Conservation (phyloP, 2,329 filamentous ascomycete species). For the Talaromyces sp. region DNA sequence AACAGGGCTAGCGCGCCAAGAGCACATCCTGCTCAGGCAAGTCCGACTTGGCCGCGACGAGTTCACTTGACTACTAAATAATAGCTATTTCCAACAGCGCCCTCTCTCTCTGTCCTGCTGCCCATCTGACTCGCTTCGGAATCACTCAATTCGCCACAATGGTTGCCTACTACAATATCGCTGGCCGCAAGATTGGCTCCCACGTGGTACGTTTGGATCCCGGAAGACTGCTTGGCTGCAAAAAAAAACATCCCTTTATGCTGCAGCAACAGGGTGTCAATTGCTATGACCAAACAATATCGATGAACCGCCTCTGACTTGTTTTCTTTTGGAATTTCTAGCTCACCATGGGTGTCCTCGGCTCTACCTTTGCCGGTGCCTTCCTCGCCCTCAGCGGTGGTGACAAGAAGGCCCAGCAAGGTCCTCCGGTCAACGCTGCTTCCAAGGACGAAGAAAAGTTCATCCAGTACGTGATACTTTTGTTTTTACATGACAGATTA, state of each 20-base stretch:
- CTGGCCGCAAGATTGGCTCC: conserved; percentile 50
- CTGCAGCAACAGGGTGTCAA: neutral
- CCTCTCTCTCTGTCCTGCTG: neutral
- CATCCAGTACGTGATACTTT: conserved; percentile 53
- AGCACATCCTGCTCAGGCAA: conserved; percentile 6
- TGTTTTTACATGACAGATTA: neutral
- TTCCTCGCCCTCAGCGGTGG: conserved; percentile 43
- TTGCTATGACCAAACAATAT: neutral
- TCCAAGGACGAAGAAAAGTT: conserved; percentile 67
- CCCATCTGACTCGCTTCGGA: conserved; percentile 11
- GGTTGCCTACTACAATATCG: conserved; percentile 49
- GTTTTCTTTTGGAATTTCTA: conserved; percentile 22
- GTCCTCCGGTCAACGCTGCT: conserved; percentile 59
- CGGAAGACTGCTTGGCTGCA: neutral
- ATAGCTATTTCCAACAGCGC: neutral
- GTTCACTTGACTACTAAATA: neutral
- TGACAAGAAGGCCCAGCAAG: conserved; percentile 39
- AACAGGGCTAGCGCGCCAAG: conserved; percentile 11
- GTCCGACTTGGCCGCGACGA: neutral
- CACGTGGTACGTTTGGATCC: conserved; percentile 42
- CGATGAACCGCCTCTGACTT: neutral
- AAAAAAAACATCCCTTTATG: neutral
- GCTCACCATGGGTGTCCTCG: conserved; percentile 59
- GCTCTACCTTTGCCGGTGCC: conserved; percentile 45
- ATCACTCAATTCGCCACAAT: conserved; percentile 30